Evolutionary conservation across 805 yeast genomes (phyloP).

Genomic region (Isabelozyma gotoi): DNA sequence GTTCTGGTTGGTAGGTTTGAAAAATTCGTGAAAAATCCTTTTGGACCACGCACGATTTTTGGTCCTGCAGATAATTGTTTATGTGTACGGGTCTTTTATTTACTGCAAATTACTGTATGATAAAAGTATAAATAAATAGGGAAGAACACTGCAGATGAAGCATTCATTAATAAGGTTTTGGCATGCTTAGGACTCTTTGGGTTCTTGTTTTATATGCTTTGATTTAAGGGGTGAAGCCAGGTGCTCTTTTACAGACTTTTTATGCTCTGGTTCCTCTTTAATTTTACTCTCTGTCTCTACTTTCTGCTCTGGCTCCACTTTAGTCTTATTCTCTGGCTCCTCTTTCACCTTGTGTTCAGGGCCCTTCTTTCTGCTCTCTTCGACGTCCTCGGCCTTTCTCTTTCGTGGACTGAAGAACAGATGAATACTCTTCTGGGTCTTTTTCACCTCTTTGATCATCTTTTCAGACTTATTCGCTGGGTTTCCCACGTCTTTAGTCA

Average conservation of each 20-base stretch:
- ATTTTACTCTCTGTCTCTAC: not conserved
- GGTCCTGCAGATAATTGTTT: not conserved
- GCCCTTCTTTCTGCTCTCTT: not conserved
- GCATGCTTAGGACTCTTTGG: no score
- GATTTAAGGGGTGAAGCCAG: no score
- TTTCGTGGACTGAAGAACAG: conserved; percentile 18
- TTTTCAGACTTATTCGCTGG: conserved; percentile 46
- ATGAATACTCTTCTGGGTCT: conserved; percentile 21
- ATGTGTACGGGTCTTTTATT: not conserved
- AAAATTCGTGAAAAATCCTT: not conserved
- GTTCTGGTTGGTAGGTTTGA: not conserved
- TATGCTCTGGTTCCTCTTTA: not conserved
- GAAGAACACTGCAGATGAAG: no score
- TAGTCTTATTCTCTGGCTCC: not conserved
- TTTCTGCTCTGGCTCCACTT: conserved; percentile 1
- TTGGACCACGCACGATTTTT: no score
- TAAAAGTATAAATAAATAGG: no score
- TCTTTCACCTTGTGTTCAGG: conserved; percentile 2
- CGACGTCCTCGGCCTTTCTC: conserved; percentile 3
- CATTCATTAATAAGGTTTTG: no score
- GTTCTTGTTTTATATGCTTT: no score
- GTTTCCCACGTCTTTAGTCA: conserved; percentile 64
- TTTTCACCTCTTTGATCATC: conserved; percentile 26
- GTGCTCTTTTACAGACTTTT: no score
- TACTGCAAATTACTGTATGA: not conserved